A percentile compares a stretch with the other conserved stretches of the same genome.
These are phyloP conservation scores for Monilinia laxa DNA, from an alignment of 2,329 filamentous ascomycete species.

Conservation along the genomic window DNA sequence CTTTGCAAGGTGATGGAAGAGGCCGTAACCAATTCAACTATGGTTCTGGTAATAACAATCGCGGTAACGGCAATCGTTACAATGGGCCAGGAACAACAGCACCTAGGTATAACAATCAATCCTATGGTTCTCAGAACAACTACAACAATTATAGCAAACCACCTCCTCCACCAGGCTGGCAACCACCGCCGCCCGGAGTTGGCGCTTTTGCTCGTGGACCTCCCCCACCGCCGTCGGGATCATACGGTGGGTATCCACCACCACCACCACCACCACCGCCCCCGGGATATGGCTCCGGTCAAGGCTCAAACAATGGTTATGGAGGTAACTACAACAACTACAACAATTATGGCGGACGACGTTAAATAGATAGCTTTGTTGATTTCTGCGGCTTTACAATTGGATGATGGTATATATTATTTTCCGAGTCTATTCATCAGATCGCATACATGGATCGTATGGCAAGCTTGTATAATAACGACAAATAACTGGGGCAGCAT, in stretches of 20 bases:
- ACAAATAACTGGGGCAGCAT: background rate
- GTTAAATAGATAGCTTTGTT: background rate
- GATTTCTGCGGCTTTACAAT: background rate
- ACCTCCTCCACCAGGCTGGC: constrained; percentile 41
- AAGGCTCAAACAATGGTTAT: constrained; percentile 29
- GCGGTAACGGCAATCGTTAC: constrained; percentile 24
- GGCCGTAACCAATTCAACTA: constrained; percentile 56
- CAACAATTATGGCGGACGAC: constrained; percentile 15
- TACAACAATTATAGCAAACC: constrained; percentile 34
- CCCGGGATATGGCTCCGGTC: constrained; percentile 30
- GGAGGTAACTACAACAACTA: constrained; percentile 25
- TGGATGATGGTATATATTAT: background rate
- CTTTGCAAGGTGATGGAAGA: constrained; percentile 51
- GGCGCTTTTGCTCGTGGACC: constrained; percentile 47
- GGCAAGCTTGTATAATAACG: background rate
- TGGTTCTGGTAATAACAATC: constrained; percentile 39
- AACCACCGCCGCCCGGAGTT: constrained; percentile 48
- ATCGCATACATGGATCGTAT: background rate
- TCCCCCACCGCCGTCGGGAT: constrained; percentile 48
- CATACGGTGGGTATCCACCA: constrained; percentile 28
- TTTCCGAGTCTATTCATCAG: background rate
- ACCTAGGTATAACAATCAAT: constrained; percentile 23
- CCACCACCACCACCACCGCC: constrained; percentile 25
- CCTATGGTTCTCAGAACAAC: constrained; percentile 24
- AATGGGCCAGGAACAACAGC: constrained; percentile 19